A percentile compares a stretch with the other conserved stretches of the same genome.
These are phyloP conservation scores for Nakazawaea ambrosiae DNA, from an alignment of 805 yeast species.

Conservation along the genomic window DNA sequence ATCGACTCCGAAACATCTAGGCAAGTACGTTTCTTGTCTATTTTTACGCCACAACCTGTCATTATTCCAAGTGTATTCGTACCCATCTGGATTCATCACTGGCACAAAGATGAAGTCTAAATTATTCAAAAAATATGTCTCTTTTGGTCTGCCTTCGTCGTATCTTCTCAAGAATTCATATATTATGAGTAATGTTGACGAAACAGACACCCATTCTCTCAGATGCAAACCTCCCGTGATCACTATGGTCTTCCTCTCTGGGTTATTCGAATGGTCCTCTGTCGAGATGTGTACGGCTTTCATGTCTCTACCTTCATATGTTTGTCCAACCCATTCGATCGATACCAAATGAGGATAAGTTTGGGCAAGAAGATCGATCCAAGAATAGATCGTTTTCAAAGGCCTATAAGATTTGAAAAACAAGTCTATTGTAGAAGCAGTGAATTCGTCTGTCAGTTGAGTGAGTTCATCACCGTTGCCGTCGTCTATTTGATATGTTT, in stretches of 20 bases:
- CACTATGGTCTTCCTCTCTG: constrained; percentile 53
- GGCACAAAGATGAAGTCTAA: constrained; percentile 76
- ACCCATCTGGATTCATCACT: constrained; percentile 87
- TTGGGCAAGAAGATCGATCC: constrained; percentile 57
- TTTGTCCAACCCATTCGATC: constrained; percentile 64
- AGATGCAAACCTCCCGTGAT: constrained; percentile 85
- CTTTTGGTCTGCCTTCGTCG: constrained; percentile 32
- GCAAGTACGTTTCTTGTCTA: constrained; percentile 64
- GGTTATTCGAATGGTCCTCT: constrained; percentile 24
- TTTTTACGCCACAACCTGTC: constrained; percentile 89
- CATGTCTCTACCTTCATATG: constrained; percentile 67
- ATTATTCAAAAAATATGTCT: constrained; percentile 40
- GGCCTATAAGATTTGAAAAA: constrained; percentile 71
- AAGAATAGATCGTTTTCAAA: constrained; percentile 58
- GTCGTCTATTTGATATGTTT: constrained; percentile 29
- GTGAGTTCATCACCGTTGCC: constrained; percentile 5
- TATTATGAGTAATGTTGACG: constrained; percentile 56
- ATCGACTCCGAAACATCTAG: constrained; percentile 75
- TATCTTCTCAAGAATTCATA: constrained; percentile 40
- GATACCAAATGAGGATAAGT: constrained; percentile 60
- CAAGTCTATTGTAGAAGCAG: constrained; percentile 29
- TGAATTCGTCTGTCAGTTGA: constrained; percentile 7
- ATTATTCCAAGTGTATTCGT: constrained; percentile 69
- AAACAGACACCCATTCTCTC: constrained; percentile 80
- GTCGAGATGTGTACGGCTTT: constrained; percentile 60